Conservation (phyloP, 1,139 yeast species). For the Protomyces gravidus region DNA sequence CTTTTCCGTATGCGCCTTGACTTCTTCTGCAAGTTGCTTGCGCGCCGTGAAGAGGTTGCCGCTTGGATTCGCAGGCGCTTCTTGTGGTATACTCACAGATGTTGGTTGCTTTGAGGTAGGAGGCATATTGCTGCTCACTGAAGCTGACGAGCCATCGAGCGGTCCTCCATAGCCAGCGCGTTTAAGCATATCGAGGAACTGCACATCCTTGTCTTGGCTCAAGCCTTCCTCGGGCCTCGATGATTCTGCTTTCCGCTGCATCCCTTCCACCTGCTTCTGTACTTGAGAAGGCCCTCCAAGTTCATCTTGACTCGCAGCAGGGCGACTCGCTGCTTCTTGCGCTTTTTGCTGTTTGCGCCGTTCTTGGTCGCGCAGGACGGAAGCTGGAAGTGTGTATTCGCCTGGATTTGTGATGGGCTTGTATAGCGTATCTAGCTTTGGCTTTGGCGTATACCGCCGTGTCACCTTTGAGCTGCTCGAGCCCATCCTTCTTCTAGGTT, state of each 20-base stretch:
- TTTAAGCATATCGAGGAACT: not conserved
- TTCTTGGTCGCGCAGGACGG: not conserved
- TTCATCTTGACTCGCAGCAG: not conserved
- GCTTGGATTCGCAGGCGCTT: not conserved
- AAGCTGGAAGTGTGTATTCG: not conserved
- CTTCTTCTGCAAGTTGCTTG: not conserved
- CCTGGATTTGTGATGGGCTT: constrained; percentile 2
- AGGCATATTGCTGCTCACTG: not conserved
- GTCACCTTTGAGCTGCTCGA: not conserved
- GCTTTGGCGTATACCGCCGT: not conserved
- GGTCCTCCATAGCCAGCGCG: not conserved
- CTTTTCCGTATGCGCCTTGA: constrained; percentile 1
- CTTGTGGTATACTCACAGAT: not conserved
- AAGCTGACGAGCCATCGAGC: not conserved
- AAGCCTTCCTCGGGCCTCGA: not conserved
- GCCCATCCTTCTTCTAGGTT: not conserved
- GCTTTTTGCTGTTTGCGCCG: not conserved
- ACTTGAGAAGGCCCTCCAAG: not conserved
- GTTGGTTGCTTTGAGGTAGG: not conserved
- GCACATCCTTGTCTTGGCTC: constrained; percentile 2
- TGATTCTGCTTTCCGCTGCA: not conserved
- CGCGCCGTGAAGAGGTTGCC: not conserved
- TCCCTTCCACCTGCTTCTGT: not conserved
- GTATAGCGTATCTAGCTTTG: not conserved
- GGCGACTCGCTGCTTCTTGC: not conserved